These are phyloP conservation scores for Ogataea parapolymorpha DNA, from an alignment of 805 yeast genomes.

Conservation along the genomic window DNA sequence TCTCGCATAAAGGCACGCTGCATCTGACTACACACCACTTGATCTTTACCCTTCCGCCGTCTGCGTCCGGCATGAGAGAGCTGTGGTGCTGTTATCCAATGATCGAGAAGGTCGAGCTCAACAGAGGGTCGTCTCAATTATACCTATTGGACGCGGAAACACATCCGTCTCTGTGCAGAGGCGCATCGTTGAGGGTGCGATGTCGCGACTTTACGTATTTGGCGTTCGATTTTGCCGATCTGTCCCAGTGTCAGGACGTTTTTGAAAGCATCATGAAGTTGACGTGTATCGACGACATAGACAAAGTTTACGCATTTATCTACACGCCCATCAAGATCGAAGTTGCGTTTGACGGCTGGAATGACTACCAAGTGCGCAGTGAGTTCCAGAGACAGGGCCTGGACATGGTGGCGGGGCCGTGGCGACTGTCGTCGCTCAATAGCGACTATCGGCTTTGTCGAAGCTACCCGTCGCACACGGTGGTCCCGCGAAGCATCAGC, in stretches of 20 bases:
- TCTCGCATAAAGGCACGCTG: conserved; percentile 51
- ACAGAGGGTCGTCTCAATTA: conserved; percentile 48
- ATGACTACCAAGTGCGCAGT: conserved; percentile 50
- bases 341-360: conserved; percentile 65
- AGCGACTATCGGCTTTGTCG: conserved; percentile 61
- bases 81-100: conserved; percentile 92
- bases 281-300: conserved; percentile 51
- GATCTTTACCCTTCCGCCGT: conserved; percentile 47
- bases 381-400: conserved; percentile 75
- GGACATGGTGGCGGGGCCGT: conserved; percentile 35
- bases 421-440: conserved; percentile 75
- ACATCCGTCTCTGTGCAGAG: conserved; percentile 22
- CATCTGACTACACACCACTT: conserved; percentile 76
- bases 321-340: conserved; percentile 78
- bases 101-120: conserved; percentile 57
- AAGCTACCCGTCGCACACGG: conserved; percentile 66
- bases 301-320: conserved; percentile 74
- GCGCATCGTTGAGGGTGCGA: conserved; percentile 61
- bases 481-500: conserved; percentile 74
- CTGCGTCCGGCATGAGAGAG: conserved; percentile 44
- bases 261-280: conserved; percentile 67
- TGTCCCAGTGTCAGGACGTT: conserved; percentile 61
- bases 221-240: conserved; percentile 68
- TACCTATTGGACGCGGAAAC: conserved; percentile 17
- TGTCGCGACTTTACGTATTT: conserved; percentile 85